Percentiles rank a stretch among this genome's conserved stretches.
These are phyloP conservation scores for Ceraceosorus guamensis DNA, from an alignment of 1,284 basidiomycete genomes.

Conservation along the genomic window DNA sequence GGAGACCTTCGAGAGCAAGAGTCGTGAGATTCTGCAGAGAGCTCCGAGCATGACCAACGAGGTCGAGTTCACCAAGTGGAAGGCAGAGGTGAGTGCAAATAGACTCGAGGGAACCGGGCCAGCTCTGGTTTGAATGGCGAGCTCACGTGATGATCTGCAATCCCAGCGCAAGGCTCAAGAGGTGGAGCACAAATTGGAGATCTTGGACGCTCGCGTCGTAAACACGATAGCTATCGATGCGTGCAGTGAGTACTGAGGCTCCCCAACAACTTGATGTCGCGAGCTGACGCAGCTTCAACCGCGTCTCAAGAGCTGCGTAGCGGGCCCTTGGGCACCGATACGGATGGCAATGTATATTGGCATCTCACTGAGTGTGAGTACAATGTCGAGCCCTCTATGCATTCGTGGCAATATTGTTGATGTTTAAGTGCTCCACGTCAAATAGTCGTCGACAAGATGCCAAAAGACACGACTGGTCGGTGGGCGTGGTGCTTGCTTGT, in stretches of 20 bases:
- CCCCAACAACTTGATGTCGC: too few species aligned
- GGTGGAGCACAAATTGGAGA: too few species aligned
- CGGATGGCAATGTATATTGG: conserved; percentile 32
- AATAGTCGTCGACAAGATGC: conserved; percentile 31
- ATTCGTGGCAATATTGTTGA: too few species aligned
- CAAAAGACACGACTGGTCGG: conserved; percentile 20
- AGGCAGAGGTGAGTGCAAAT: conserved; percentile 2
- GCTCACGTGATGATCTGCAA: neutral
- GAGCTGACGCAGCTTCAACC: too few species aligned
- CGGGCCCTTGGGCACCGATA: conserved; percentile 24
- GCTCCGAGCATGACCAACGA: conserved; percentile 5
- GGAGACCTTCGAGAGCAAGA: conserved; percentile 7
- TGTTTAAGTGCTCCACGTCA: too few species aligned
- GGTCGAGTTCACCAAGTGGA: conserved; percentile 7
- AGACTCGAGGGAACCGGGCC: neutral
- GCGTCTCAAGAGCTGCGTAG: conserved; percentile 16
- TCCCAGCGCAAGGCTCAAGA: too few species aligned
- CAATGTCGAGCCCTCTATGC: too few species aligned
- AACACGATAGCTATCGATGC: too few species aligned
- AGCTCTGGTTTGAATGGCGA: conserved; percentile 6
- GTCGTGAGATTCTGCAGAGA: neutral
- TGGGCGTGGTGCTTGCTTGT: conserved; percentile 32
- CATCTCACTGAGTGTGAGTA: conserved; percentile 31
- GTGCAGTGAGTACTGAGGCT: too few species aligned
- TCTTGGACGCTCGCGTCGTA: too few species aligned